Base-by-base conservation (phyloP, 1,284 basidiomycete species). In the Pascua guehoae region DNA sequence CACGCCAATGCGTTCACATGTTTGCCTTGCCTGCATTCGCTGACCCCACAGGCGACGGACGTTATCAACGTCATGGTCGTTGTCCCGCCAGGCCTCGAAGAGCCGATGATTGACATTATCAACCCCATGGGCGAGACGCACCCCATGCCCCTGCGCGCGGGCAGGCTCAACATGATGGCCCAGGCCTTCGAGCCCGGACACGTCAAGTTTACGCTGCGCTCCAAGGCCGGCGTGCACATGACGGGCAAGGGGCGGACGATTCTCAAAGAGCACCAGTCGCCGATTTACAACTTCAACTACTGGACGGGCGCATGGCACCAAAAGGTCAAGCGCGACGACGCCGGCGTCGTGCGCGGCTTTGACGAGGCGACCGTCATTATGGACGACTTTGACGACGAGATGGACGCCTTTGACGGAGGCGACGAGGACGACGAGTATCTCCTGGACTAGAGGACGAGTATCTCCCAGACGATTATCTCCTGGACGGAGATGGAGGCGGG, bases 221-320 rank as follows among this genome's bases (percentile, higher is more conserved):
- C 56, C 12, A 53, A 54, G 4, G 62, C 38, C 7, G 58, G 57
- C n/a, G 46, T 62, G n/a, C 44, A 73, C 9, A 51, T 73, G 5
- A 32, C 53, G n/a, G 73, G 65, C 1, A 47, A 60, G 36, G 74
- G 70, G 5, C 64, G 41, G 44, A 51, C 57, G 7, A 72, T 76
- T 42, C 36, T 37, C 17, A 24, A 17, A 18, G 14, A 48, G 42
- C 2, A 18, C 32, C 17, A 57, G 16, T 47, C 52, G n/a, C 40
- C 54, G 10, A 44, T 38, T 40, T 76, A 72, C 59, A 78, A 78
- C 58, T 78, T 72, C 61, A 78, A 78, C 61, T 68, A 75, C 59
- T 78, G 76, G 76, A 70, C 62, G 12, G 74, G 71, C 10, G 48
- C 57, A 17, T 73, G 66, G 68, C 51, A 53, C 17, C 49, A n/a